A percentile compares a stretch with the other conserved stretches of the same genome.
These are phyloP conservation scores for Microdochium nivale DNA, from an alignment of 2,329 filamentous ascomycete genomes.

Conservation along the genomic window DNA sequence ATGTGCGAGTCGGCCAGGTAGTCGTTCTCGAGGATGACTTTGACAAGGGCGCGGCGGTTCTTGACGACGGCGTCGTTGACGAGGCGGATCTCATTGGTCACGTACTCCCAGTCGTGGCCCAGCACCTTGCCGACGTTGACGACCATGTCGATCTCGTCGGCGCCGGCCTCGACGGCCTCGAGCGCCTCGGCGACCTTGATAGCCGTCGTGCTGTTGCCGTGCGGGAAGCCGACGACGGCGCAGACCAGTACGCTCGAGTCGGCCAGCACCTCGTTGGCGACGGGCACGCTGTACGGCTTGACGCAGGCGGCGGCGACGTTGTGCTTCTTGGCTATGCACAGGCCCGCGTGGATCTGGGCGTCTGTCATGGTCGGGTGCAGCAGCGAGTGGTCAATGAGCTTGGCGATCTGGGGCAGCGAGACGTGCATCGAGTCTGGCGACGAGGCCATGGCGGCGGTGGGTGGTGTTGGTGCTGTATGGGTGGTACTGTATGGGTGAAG, in stretches of 20 bases:
- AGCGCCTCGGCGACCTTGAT: constrained; percentile 46
- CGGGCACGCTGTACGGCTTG: constrained; percentile 45
- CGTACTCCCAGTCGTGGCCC: constrained; percentile 47
- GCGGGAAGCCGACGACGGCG: constrained; percentile 52
- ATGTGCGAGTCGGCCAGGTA: constrained; percentile 43
- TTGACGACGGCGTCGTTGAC: constrained; percentile 38
- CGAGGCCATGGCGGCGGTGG: background rate
- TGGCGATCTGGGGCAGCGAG: constrained; percentile 37
- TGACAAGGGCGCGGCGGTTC: constrained; percentile 36
- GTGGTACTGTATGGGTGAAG: too few species aligned
- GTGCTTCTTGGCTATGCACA: constrained; percentile 36
- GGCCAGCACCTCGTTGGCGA: constrained; percentile 36
- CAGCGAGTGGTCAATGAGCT: constrained; percentile 52
- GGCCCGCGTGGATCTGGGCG: constrained; percentile 37
- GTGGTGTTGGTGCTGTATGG: background rate
- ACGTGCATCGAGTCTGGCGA: constrained; percentile 13
- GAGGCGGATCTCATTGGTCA: constrained; percentile 37
- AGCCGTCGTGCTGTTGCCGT: constrained; percentile 44
- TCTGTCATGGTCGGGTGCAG: constrained; percentile 55
- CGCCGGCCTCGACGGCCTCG: constrained; percentile 37
- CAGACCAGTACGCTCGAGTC: constrained; percentile 42
- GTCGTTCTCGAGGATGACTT: constrained; percentile 57
- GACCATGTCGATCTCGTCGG: constrained; percentile 50
- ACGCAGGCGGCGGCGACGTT: constrained; percentile 47
- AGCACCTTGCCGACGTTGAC: constrained; percentile 52